These are phyloP conservation scores for Kalaharituber pfeilii DNA, from an alignment of 2,329 filamentous ascomycete genomes.

Conservation along the genomic window DNA sequence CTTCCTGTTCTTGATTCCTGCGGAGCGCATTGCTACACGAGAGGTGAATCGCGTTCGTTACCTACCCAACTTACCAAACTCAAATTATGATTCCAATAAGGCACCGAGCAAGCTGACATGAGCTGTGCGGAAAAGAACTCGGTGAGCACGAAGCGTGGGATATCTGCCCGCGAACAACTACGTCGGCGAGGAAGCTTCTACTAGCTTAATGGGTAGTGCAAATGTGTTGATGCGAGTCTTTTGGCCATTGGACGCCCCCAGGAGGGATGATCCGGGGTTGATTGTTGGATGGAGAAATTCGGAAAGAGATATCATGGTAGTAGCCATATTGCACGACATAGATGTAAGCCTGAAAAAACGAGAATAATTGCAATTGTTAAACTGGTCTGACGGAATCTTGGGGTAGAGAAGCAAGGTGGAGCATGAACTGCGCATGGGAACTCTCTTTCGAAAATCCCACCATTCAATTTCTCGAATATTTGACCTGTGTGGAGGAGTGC, in stretches of 20 bases:
- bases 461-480: constrained; percentile 68
- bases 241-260: constrained; percentile 77
- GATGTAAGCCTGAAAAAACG: constrained; percentile 51
- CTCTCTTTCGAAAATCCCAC: constrained; percentile 63
- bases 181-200: constrained; percentile 89
- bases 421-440: constrained; percentile 65
- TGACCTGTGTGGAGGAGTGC: constrained; percentile 62
- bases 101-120: neutral
- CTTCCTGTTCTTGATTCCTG: constrained; percentile 63
- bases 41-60: constrained; percentile 60
- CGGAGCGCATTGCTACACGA: constrained; percentile 61
- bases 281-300: constrained; percentile 95
- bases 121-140: neutral
- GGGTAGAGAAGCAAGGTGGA: constrained; percentile 49
- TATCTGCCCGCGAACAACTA: constrained; percentile 90
- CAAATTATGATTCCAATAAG: neutral
- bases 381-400: too few relatives aligned
- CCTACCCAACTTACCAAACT: neutral
- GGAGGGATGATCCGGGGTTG: constrained; percentile 52
- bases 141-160: constrained; percentile 49
- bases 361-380: too few relatives aligned
- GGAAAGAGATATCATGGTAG: constrained; percentile 71
- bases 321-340: constrained; percentile 76
- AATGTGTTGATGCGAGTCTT: constrained; percentile 94
- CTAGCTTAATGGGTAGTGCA: constrained; percentile 2